Percentiles rank a stretch among this genome's conserved stretches.
These are phyloP conservation scores for Cladosporium oxysporum DNA, from an alignment of 2,329 filamentous ascomycete genomes.

Conservation along the genomic window DNA sequence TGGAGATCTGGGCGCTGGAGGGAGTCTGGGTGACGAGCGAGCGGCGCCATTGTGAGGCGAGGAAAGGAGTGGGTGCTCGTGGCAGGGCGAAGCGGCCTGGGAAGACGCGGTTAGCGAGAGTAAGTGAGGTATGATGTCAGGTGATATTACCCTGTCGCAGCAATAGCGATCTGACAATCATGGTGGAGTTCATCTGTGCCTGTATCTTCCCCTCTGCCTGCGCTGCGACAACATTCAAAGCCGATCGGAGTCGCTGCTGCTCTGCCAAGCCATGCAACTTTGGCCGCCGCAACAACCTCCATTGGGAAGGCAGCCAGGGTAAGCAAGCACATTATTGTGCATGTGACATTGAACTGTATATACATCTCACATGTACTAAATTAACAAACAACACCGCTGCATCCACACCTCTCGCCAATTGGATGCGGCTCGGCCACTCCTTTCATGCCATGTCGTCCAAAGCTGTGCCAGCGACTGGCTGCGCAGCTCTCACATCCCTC, in stretches of 20 bases:
- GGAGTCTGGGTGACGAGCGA: constrained; percentile 40
- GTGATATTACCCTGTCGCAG: constrained; percentile 41
- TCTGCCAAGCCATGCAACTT: constrained; percentile 5
- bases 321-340: constrained; percentile 3
- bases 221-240: constrained; percentile 7
- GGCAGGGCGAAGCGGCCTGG: constrained; percentile 44
- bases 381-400: background rate
- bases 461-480: constrained; percentile 20
- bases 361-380: background rate
- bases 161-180: constrained; percentile 47
- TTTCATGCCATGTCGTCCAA: constrained; percentile 31
- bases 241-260: constrained; percentile 6
- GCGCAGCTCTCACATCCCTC: constrained; percentile 21
- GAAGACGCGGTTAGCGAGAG: background rate
- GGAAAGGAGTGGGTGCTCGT: constrained; percentile 34
- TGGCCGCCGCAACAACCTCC: background rate
- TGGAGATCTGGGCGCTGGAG: constrained; percentile 21
- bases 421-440: constrained; percentile 14
- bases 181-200: constrained; percentile 27
- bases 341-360: background rate
- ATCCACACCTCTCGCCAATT: background rate
- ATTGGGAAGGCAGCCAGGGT: constrained; percentile 4
- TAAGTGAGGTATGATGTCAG: background rate
- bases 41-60: constrained; percentile 37
- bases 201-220: background rate